phyloP scores from a whole-genome alignment of 208 protist genomes.

The Wallacemonas sp. region DNA sequence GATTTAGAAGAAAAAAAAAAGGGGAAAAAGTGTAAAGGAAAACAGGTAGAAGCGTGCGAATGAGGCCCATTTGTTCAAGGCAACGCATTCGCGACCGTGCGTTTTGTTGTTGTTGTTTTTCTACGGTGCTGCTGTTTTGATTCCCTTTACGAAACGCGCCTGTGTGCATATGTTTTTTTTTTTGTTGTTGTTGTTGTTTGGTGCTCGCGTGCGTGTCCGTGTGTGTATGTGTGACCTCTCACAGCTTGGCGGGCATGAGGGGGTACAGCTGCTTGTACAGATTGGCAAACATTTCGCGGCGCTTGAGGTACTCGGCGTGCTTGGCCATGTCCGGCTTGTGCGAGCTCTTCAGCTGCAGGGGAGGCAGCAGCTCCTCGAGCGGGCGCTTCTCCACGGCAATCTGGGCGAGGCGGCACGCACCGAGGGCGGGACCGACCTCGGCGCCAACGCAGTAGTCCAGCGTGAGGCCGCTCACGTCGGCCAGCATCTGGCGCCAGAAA shows the following conservation, averaged over 20 bases:
- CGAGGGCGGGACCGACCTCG: constrained; percentile 65
- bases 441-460: constrained; percentile 73
- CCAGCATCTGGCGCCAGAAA: constrained; percentile 83
- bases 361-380: constrained; percentile 55
- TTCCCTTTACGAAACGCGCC: not conserved
- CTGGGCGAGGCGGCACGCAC: constrained; percentile 70
- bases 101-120: not conserved
- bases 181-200: too few species aligned
- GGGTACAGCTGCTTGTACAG: constrained; percentile 69
- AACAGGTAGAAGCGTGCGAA: not conserved
- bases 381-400: constrained; percentile 58
- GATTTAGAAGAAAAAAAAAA: constrained; percentile 11
- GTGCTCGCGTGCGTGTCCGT: too few species aligned
- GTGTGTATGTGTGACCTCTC: not conserved
- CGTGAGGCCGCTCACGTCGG: constrained; percentile 57
- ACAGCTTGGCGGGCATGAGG: constrained; percentile 62
- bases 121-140: not conserved
- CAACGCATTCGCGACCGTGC: too few species aligned
- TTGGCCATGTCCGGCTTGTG: constrained; percentile 59
- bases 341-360: constrained; percentile 51
- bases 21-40: constrained; percentile 8
- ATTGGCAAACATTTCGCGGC: constrained; percentile 47
- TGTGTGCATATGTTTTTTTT: not conserved
- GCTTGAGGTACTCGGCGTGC: constrained; percentile 56
- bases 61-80: too few species aligned